These are phyloP conservation scores for Lactifluus piperatus DNA, from an alignment of 768 basidiomycete species.

Conservation along the genomic window DNA sequence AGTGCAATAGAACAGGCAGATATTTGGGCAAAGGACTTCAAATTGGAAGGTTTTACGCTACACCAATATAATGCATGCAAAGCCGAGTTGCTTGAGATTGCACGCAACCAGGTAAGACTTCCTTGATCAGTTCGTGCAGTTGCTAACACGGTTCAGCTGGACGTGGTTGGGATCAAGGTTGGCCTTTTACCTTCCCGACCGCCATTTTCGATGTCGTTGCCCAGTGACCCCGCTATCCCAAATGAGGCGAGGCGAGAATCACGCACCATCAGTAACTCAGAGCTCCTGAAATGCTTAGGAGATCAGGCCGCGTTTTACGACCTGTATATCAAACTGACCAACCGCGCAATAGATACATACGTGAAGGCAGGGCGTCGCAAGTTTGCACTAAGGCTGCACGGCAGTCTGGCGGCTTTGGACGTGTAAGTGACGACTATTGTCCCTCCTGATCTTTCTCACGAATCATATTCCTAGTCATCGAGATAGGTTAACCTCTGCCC, in stretches of 20 bases:
- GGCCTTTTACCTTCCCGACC: conserved; percentile 63
- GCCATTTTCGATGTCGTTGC: conserved; percentile 59
- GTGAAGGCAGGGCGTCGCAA: conserved; percentile 76
- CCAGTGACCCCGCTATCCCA: conserved; percentile 19
- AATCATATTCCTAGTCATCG: conserved; percentile 48
- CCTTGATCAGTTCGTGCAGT: background rate
- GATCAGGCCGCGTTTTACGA: conserved; percentile 62
- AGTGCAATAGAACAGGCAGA: conserved; percentile 77
- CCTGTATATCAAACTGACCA: conserved; percentile 64
- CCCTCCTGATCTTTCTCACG: background rate
- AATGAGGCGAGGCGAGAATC: conserved; percentile 22
- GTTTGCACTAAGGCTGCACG: conserved; percentile 79
- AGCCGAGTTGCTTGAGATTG: conserved; percentile 87
- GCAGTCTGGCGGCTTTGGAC: conserved; percentile 81
- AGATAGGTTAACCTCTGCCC: conserved; percentile 49
- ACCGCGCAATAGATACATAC: conserved; percentile 79
- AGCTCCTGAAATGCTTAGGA: conserved; percentile 49
- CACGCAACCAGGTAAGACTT: conserved; percentile 57
- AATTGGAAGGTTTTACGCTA: conserved; percentile 39
- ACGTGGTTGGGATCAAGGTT: conserved; percentile 67
- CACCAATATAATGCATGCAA: conserved; percentile 62
- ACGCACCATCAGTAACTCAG: conserved; percentile 44
- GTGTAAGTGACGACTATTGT: conserved; percentile 45
- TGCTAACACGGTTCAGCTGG: conserved; percentile 46
- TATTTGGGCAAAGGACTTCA: conserved; percentile 48